Evolutionary conservation across 768 basidiomycete species (phyloP).

Genomic region (Kwoniella europaea): DNA sequence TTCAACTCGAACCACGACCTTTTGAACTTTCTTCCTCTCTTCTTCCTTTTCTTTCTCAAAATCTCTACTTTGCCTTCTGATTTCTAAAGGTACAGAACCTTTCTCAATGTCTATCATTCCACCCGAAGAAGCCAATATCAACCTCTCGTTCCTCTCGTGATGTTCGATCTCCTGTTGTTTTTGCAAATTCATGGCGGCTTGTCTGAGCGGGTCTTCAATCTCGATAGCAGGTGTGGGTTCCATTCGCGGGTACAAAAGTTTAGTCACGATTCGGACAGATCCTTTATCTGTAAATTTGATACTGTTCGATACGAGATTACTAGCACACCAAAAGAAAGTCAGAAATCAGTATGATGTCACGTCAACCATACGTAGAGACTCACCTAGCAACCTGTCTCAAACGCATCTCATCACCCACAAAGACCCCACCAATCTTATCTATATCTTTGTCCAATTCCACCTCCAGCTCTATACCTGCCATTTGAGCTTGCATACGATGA

Average conservation of each 20-base stretch:
- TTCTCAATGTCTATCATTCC: conserved; percentile 40
- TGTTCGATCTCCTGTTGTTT: conserved; percentile 23
- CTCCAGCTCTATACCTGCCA: conserved; percentile 65
- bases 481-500: conserved; percentile 55
- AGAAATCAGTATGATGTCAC: neutral
- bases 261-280: conserved; percentile 69
- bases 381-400: conserved; percentile 61
- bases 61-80: conserved; percentile 28
- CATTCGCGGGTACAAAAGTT: conserved; percentile 57
- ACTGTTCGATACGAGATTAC: conserved; percentile 72
- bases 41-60: conserved; percentile 27
- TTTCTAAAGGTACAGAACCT: conserved; percentile 39
- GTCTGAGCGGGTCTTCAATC: conserved; percentile 41
- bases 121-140: conserved; percentile 1
- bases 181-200: conserved; percentile 43
- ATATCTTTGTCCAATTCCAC: conserved; percentile 68
- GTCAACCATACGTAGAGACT: neutral
- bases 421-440: conserved; percentile 60
- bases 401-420: conserved; percentile 82
- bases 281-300: conserved; percentile 61
- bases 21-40: conserved; percentile 32
- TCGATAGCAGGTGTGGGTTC: conserved; percentile 56
- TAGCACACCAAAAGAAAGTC: conserved; percentile 57
- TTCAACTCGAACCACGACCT: conserved; percentile 73
- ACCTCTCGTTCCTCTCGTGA: conserved; percentile 6